A percentile compares a stretch with the other conserved stretches of the same genome.
Conservation (phyloP, 2,329 filamentous ascomycete species). For the Passalora sequoiae region DNA sequence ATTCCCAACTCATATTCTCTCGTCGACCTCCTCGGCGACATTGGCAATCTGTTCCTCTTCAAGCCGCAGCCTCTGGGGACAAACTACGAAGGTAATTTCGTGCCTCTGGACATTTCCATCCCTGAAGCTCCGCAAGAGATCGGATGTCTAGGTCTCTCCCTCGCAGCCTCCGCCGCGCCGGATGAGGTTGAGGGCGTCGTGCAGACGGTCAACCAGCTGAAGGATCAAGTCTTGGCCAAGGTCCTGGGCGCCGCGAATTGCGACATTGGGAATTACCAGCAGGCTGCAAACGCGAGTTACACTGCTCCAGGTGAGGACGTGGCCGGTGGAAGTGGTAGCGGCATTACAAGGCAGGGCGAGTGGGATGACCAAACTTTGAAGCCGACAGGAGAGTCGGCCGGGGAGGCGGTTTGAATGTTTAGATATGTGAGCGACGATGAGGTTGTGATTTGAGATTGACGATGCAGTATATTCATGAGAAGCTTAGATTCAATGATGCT, state of each 20-base stretch:
- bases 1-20: conserved; percentile 18
- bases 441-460: too few species aligned
- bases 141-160: conserved; percentile 13
- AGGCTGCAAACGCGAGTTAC: conserved; percentile 5
- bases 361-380: too few species aligned
- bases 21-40: conserved; percentile 18
- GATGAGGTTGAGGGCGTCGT: conserved; percentile 13
- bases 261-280: conserved; percentile 12
- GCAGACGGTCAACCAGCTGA: conserved; percentile 14
- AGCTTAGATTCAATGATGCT: too few species aligned
- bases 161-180: conserved; percentile 13
- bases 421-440: too few species aligned
- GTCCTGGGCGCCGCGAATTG: conserved; percentile 11
- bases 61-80: conserved; percentile 9
- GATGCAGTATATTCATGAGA: too few species aligned
- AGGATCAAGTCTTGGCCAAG: conserved; percentile 13
- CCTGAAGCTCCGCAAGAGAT: conserved; percentile 10
- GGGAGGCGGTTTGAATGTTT: too few species aligned
- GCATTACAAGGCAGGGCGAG: too few species aligned
- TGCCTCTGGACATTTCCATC: conserved; percentile 15
- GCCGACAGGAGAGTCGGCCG: too few species aligned
- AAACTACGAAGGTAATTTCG: conserved; percentile 17
- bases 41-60: conserved; percentile 18
- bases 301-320: conserved; percentile 7
- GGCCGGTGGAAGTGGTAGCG: conserved; percentile 16